Base-by-base conservation (phyloP, 164 flowering plant genomes). In the Akebia trifoliata region DNA sequence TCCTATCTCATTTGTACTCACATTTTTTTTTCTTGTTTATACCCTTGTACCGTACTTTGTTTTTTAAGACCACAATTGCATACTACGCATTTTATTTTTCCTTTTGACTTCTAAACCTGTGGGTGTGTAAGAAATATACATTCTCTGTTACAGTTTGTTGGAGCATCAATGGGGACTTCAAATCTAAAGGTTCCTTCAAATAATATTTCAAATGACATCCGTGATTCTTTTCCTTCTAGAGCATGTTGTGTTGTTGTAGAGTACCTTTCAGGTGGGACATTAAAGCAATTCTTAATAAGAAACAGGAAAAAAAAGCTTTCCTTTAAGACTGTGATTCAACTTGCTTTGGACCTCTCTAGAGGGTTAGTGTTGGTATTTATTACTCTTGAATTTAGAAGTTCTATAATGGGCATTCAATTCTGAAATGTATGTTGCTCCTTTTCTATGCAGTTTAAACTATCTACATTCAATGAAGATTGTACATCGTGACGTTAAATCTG, bases 191-290 rank as follows among this genome's bases (percentile, higher is more conserved):
- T 88, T 37, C 98, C 92, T 37, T 14, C 80, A 1, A 46, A 67
- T 31, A 69, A 36, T 56, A 6, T 74, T 44, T 49, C 77, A 34
- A 62, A 40, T 46, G 82, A 63, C 6, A 54, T 45, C 39, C 54
- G 37, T 18, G 50, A 54, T 57, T 54, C 81, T 20, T 62, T 69
- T 64, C 96, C 95, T 52, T 51, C 87, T 8, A 79, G 82, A 66
- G 90, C 92, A 39, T 92, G 97, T 64, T 92, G 95, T 74, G 96
- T 92, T 62, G 89, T 92, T 37, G 98, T 92, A 29, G 98, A 92
- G 69, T 92, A 83, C 60, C 74, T 87, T 56, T 74, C 81, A 5
- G 94, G 91, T 18, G 98, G 98, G 30, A 84, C 90, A 0, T 65
- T 92, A 15, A 89, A 89, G 62, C 65, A 72, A 8, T 82, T 30